Evolutionary conservation across 768 basidiomycete genomes (phyloP), one percentile per base, ranked within the genome.

Genomic region (Amylocystis lapponica): DNA sequence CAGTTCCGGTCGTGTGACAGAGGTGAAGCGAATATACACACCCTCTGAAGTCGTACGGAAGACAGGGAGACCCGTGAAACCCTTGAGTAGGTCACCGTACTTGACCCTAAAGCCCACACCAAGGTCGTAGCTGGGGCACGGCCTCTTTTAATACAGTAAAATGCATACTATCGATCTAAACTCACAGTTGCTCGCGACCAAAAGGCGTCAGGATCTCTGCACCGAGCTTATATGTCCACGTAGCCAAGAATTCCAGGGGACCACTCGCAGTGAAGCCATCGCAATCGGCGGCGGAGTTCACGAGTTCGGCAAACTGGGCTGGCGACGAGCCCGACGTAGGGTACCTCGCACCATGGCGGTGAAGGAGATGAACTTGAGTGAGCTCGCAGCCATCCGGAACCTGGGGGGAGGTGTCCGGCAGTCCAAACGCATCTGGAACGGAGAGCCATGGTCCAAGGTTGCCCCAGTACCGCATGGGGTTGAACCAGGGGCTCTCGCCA

Each of bases 371-470:
- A 52, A 74, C 69, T 37, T 70, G 72, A 2, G 64, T 66, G 30
- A 80, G 49, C 25, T 60, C 59, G 46, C 76, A 80, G 0, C 69
- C 70, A 1, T 62, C 57, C 0, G 77, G 78, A 20, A 77, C 63
- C 14, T 63, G 32, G 1, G 74, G 66, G 10, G 72, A 71, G 4
- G 77, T 59, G 17, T 68, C 53, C 8, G 66, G 69, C 13, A 79
- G 60, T 17, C 76, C 77, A 52, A 74, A 74, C 1, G 45, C 47
- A 43, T 43, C 53, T 2, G 66, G 57, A 16, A 77, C 66, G 13
- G 76, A 78, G 49, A 68, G 69, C 68, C 69, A 74, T 1, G 76
- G 76, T 3, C 69, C 61, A 25, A 76, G 67, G 50, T 71, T 74
- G 17, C 74, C 78, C 61, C 69, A 69, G 40, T 69, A 56, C 36